These are phyloP conservation scores for Kwoniella pini DNA, from an alignment of 768 basidiomycete species.

Conservation along the genomic window DNA sequence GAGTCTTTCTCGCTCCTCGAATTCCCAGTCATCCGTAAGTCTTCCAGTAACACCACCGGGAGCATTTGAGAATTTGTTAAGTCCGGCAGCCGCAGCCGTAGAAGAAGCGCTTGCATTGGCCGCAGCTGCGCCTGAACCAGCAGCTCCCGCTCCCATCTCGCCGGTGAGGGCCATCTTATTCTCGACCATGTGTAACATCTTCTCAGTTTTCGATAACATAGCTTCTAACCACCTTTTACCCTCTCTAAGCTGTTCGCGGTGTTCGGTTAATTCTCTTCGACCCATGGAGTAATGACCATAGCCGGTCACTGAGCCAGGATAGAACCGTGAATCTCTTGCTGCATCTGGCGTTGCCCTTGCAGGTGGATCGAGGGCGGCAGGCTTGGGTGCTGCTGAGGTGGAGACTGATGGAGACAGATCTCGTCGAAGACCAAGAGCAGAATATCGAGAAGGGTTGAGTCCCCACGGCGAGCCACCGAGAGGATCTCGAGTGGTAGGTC, in stretches of 20 bases:
- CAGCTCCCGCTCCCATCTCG: constrained; percentile 14
- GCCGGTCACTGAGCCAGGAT: constrained; percentile 22
- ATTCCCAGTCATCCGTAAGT: constrained; percentile 41
- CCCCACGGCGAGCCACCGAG: constrained; percentile 24
- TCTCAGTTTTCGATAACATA: constrained; percentile 49
- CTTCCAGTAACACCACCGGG: not conserved
- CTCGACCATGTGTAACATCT: constrained; percentile 48
- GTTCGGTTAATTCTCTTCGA: constrained; percentile 49
- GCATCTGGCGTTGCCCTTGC: constrained; percentile 22
- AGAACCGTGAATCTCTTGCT: constrained; percentile 23
- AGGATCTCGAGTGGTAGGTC: constrained; percentile 35
- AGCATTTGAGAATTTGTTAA: constrained; percentile 1
- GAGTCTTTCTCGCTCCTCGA: constrained; percentile 43
- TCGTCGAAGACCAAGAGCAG: constrained; percentile 25
- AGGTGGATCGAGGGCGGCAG: constrained; percentile 15
- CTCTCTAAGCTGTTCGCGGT: constrained; percentile 52
- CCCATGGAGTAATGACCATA: constrained; percentile 40
- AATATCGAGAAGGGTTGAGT: constrained; percentile 31
- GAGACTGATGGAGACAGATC: constrained; percentile 24
- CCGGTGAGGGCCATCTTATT: constrained; percentile 45
- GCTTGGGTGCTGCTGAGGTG: constrained; percentile 8
- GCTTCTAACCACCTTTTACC: constrained; percentile 52
- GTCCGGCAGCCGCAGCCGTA: not conserved
- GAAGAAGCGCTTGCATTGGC: constrained; percentile 1
- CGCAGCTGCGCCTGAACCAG: not conserved